A percentile compares a stretch with the other conserved stretches of the same genome.
Conservation (phyloP, 305 asterid species). For the Solanum hybrid region DNA sequence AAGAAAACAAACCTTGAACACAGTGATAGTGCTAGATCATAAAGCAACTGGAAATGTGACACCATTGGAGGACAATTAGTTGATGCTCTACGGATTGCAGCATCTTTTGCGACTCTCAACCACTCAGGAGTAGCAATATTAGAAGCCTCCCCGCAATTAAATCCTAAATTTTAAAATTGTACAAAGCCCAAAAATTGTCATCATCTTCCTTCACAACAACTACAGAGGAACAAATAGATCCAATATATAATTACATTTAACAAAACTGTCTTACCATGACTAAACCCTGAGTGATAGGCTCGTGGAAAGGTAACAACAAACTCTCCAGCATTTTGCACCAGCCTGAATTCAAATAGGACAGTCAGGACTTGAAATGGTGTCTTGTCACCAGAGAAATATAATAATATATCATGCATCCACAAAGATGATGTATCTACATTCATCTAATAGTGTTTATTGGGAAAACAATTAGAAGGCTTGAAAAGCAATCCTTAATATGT, state of each 20-base stretch:
- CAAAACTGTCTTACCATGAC: conserved; percentile 68
- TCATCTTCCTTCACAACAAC: not conserved
- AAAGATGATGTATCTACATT: not conserved
- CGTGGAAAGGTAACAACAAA: conserved; percentile 98
- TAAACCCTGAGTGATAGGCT: conserved; percentile 99
- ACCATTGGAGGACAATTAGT: conserved; percentile 97
- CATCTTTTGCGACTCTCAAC: conserved; percentile 93
- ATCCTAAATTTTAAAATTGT: conserved; percentile 46
- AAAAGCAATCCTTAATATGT: not conserved
- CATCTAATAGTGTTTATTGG: not conserved
- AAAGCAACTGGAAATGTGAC: conserved; percentile 94
- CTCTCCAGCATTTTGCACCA: conserved; percentile 98
- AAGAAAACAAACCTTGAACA: conserved; percentile 71
- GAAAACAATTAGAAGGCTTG: not conserved
- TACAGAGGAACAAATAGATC: not conserved
- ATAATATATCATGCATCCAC: not conserved
- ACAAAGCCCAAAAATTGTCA: conserved; percentile 8
- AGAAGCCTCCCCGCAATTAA: conserved; percentile 97
- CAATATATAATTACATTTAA: conserved; percentile 9
- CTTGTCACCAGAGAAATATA: conserved; percentile 3
- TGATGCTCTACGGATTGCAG: conserved; percentile 98
- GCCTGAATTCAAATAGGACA: conserved; percentile 34
- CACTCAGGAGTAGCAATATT: conserved; percentile 99
- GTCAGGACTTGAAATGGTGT: conserved; percentile 13
- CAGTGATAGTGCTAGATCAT: conserved; percentile 82